Evolutionary conservation across 2,329 filamentous ascomycete genomes (phyloP).

Genomic region (Fusarium caatingaense): DNA sequence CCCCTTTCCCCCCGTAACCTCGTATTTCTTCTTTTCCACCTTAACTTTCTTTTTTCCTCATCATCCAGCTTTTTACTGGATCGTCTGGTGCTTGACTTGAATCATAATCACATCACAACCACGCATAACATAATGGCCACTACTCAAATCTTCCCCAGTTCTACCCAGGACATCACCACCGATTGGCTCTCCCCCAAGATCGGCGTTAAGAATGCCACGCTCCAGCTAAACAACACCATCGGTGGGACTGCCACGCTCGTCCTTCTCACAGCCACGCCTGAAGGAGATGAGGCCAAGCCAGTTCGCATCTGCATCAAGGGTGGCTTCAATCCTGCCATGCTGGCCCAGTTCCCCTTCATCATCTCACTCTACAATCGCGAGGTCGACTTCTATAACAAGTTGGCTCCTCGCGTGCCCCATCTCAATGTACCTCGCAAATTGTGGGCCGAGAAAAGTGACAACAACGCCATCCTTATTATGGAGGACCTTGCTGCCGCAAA

Average conservation of each 20-base stretch:
- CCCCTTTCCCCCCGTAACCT: background rate
- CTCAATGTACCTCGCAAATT: conserved; percentile 19
- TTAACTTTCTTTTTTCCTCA: background rate
- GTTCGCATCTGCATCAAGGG: conserved; percentile 17
- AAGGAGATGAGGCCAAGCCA: background rate
- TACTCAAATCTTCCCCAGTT: background rate
- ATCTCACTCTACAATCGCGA: conserved; percentile 16
- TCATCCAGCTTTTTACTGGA: background rate
- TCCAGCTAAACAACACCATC: conserved; percentile 15
- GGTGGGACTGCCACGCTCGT: conserved; percentile 15
- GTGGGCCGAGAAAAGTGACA: conserved; percentile 17
- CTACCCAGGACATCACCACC: conserved; percentile 11
- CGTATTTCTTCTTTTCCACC: background rate
- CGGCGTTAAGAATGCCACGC: conserved; percentile 13
- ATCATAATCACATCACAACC: background rate
- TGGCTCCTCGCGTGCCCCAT: conserved; percentile 19
- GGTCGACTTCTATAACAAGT: conserved; percentile 22
- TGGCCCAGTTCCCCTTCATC: conserved; percentile 16
- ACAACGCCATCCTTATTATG: conserved; percentile 19
- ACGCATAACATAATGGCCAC: background rate
- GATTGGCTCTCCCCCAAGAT: conserved; percentile 20
- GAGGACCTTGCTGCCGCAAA: conserved; percentile 13
- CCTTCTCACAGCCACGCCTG: conserved; percentile 3
- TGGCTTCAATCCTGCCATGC: conserved; percentile 21
- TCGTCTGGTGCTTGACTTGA: background rate